A percentile compares a stretch with the other conserved stretches of the same genome.
phyloP scores from a whole-genome alignment of 768 basidiomycete species.

The Trametopsis cervina region DNA sequence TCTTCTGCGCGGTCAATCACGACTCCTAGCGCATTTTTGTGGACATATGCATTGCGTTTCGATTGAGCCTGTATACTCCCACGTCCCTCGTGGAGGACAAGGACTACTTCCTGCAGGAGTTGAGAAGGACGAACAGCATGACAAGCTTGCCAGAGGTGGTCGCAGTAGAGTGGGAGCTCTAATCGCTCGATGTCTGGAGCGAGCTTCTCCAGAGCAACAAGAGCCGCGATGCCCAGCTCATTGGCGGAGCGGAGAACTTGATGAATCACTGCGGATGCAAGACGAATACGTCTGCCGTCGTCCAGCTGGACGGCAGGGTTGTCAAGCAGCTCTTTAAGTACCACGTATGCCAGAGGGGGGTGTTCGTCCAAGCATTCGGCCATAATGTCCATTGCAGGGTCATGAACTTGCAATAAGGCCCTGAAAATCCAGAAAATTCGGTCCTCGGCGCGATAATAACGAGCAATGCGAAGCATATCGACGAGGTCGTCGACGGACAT shows the following conservation, averaged over 20 bases:
- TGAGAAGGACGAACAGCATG: constrained; percentile 44
- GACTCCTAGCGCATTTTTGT: constrained; percentile 49
- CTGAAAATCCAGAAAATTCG: constrained; percentile 48
- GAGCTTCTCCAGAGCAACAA: constrained; percentile 55
- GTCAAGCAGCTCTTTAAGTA: constrained; percentile 44
- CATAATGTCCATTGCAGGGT: constrained; percentile 26
- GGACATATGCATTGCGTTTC: constrained; percentile 35
- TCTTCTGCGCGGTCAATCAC: constrained; percentile 62
- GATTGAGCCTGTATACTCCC: constrained; percentile 16
- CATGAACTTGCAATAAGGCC: constrained; percentile 23
- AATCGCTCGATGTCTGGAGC: constrained; percentile 36
- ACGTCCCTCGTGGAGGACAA: constrained; percentile 50
- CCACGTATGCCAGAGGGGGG: constrained; percentile 47
- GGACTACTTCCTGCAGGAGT: constrained; percentile 51
- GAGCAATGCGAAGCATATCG: constrained; percentile 26
- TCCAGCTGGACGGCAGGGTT: constrained; percentile 27
- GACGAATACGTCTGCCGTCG: constrained; percentile 21
- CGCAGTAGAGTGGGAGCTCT: constrained; percentile 37
- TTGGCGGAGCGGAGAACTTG: constrained; percentile 52
- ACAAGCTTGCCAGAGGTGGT: constrained; percentile 44
- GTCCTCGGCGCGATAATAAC: constrained; percentile 47
- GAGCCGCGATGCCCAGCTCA: constrained; percentile 42
- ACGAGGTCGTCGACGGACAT: constrained; percentile 6
- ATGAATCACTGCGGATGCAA: constrained; percentile 29
- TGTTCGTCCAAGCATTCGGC: constrained; percentile 39